Conservation (phyloP, 2,329 filamentous ascomycete genomes). For the Scopulariopsis brevicaulis region DNA sequence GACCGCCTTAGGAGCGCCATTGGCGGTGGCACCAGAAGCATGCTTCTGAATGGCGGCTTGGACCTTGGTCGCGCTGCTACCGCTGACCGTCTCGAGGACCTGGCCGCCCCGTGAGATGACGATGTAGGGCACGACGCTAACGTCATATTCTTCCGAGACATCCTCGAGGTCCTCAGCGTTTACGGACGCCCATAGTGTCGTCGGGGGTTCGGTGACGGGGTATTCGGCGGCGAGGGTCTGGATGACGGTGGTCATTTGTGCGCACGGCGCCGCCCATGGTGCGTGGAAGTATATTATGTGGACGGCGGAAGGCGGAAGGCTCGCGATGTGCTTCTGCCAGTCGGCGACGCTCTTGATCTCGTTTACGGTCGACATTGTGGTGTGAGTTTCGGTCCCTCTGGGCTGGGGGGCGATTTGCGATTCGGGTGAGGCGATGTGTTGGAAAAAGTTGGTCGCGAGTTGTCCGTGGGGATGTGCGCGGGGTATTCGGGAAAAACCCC, state of each 20-base stretch:
- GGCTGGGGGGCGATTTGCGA: neutral
- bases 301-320: constrained; percentile 58
- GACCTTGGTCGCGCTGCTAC: constrained; percentile 79
- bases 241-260: constrained; percentile 84
- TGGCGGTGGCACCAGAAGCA: constrained; percentile 26
- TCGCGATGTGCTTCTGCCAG: constrained; percentile 58
- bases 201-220: constrained; percentile 51
- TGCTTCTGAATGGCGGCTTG: constrained; percentile 77
- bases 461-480: neutral
- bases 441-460: neutral
- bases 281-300: constrained; percentile 91
- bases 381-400: neutral
- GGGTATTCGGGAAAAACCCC: neutral
- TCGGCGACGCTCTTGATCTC: constrained; percentile 65
- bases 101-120: constrained; percentile 68
- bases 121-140: constrained; percentile 87
- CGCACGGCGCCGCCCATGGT: constrained; percentile 91
- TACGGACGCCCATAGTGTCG: constrained; percentile 75
- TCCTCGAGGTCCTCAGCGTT: constrained; percentile 93
- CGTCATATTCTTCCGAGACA: constrained; percentile 84
- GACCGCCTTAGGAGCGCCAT: constrained; percentile 49
- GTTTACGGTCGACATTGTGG: constrained; percentile 59
- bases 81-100: constrained; percentile 76
- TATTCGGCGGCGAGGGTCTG: constrained; percentile 79
- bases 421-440: neutral